Evolutionary conservation across 164 flowering plant species (phyloP), one percentile per base, ranked within the genome.

Genomic region (Aristolochia contorta): DNA sequence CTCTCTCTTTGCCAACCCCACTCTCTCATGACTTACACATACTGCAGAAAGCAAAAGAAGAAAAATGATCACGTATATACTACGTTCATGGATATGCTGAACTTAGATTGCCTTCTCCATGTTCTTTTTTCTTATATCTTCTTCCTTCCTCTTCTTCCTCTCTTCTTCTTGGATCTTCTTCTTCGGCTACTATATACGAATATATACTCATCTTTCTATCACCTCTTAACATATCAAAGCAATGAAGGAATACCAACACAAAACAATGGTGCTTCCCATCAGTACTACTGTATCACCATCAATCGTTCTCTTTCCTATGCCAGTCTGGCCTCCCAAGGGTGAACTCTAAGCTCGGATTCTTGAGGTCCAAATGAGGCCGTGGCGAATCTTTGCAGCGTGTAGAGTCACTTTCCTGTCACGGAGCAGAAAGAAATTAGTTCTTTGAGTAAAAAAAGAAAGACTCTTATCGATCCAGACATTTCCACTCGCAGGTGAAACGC

Each of bases 301-400:
- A 77, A 63, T 67, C 78, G 54, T 66, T 66, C 47, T 71, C 73
- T 66, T 82, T 76, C 22, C 74, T 72, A 3, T 71, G 71, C 85
- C 87, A 82, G 33, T 67, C 84, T 49, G 89, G 82, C 76, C 90
- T 79, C 50, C 94, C 94, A 69, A 86, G 65, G 20, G 88, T 84
- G 78, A 86, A 82, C 73, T 86, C 90, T 84, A 86, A 72, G 74
- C 82, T 81, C 7, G 88, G 86, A 52, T 78, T 78, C 51, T 73
- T 76, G 49, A 58, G 65, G 15, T 71, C 77, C 56, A 72, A 30
- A 59, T 70, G 73, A 16, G 66, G 20, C 24, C 73, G 71, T 53
- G 56, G 21, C 46, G 61, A 77, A 61, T 68, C 56, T 51, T 63
- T 80, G 25, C 60, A 16, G 41, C 21, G 66, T 20, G 63, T 48